Base-by-base conservation (phyloP, 164 flowering plant species). In the Euptelea pleiosperma region DNA sequence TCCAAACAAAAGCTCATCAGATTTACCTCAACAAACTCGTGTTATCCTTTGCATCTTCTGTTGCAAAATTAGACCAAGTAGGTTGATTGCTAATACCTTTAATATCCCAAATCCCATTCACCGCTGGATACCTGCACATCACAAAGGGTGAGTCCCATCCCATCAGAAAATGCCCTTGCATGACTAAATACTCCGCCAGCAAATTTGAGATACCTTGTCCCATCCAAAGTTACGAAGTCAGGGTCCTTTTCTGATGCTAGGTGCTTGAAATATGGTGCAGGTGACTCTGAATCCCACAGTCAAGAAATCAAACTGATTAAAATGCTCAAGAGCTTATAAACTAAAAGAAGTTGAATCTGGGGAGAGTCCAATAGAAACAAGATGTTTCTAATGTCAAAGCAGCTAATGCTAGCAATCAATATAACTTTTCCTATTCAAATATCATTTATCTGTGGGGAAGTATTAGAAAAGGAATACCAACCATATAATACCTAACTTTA, bases 21-120 rank as follows among this genome's bases (percentile, higher is more conserved):
- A 64, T 29, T 47, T 63, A 83, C 91, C 91, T 83, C 60, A 62
- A 56, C 64, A 74, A 71, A 62, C 81, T 78, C 60, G 67, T 50
- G 61, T 47, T 68, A 31, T 85, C 81, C 60, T 49, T 80, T 18
- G 48, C 48, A 62, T 80, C 81, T 48, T 81, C 81, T 42, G 26
- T 54, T 15, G 7, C 63, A 56, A 65, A 67, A 67, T 15, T 45
- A 57, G 68, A 61, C 76, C 75, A 71, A 57, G 64, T 41, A 28
- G 63, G 69, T 62, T 68, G 73, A 41, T 53, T 33, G 0, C 45
- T 28, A 36, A 48, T 16, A 19, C 57, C 66, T 63, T 44, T 45
- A 35, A 70, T 64, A 67, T 47, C 66, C 71, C 58, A 45, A 56
- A 35, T 64, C 47, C 48, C 64, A 49, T 41, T 57, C 24, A 44